Base-by-base conservation (phyloP, 805 yeast species). In the Ogataea populi-albae region DNA sequence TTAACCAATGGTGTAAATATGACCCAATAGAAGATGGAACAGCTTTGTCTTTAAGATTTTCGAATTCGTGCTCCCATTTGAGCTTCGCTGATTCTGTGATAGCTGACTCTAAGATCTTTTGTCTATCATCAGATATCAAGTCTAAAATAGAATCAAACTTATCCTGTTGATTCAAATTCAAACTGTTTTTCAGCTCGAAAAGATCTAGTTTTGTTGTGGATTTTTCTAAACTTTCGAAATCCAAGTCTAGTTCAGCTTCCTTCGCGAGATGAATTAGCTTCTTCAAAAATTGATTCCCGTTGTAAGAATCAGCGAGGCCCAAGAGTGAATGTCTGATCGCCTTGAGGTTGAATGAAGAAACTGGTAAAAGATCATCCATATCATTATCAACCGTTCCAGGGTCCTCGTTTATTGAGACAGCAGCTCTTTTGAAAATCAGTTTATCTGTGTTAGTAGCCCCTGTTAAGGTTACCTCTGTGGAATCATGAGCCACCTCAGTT, bases 41-140 rank as follows among this genome's bases (percentile, higher is more conserved):
- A 4, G 76, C 57, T 33, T 57, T 59, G 40, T 57, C 64, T 38
- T 56, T 59, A 17, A 57, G 35, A 21, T 45, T 51, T 49, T 86
- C 94, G 48, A 75, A 82, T 45, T 81, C 89, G 47, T 79, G 81
- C 55, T 77, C 81, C 98, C 98, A 91, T 57, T 85, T 82, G 51
- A 81, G 86, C 44, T 75, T 77, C 1, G 98, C 95, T 1, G 91
- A 89, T 45, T 84, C 89, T 1, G 85, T 68, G 3, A 95, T 91
- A 40, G 83, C 73, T 14, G 77, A 66, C 60, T 93, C 98, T 21
- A 93, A 57, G 20, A 73, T 73, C 30, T 75, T 66, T 58, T 93
- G 96, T 55, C 98, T 76, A 17, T 75, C 77, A 37, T 74, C 75
- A 47, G 93, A 89, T 47, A 82, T 75, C 2, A 68, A 59, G 44